These are phyloP conservation scores for Aegle marmelos DNA, from an alignment of 345 rosid species.

Conservation along the genomic window DNA sequence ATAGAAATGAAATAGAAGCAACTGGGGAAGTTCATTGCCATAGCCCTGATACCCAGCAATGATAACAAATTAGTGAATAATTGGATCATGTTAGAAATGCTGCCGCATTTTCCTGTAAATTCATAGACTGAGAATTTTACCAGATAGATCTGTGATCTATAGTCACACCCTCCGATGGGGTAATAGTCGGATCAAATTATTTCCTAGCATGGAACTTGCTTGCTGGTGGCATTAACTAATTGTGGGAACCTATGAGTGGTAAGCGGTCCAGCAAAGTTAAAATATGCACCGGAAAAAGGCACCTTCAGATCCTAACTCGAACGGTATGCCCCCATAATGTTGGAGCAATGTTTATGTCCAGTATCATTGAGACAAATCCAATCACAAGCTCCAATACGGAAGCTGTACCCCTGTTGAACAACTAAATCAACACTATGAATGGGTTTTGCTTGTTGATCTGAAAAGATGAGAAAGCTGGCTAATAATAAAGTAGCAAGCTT, in stretches of 20 bases:
- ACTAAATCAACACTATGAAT: conserved; percentile 12
- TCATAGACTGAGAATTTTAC: conserved; percentile 31
- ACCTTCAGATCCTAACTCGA: conserved; percentile 53
- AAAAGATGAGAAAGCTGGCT: background rate
- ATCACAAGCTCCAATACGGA: conserved; percentile 52
- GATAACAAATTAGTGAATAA: background rate
- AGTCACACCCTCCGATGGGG: conserved; percentile 18
- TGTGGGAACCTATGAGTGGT: conserved; percentile 31
- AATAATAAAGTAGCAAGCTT: background rate
- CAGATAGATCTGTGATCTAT: conserved; percentile 58
- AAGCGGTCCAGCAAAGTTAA: conserved; percentile 52
- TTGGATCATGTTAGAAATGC: background rate
- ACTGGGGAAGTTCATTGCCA: conserved; percentile 72
- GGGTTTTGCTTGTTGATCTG: background rate
- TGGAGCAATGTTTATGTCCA: conserved; percentile 62
- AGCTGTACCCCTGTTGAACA: conserved; percentile 57
- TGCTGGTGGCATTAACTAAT: conserved; percentile 38
- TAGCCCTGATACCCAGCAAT: conserved; percentile 53
- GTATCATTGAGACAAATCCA: conserved; percentile 43
- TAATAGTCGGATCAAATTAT: conserved; percentile 17
- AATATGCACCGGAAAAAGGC: conserved; percentile 66
- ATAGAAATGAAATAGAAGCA: conserved; percentile 76
- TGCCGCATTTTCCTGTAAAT: background rate
- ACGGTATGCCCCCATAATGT: conserved; percentile 54
- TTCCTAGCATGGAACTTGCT: conserved; percentile 17